Evolutionary conservation across 164 flowering plant genomes (phyloP), one percentile per base, ranked within the genome.

Genomic region (Amborella trichopoda): DNA sequence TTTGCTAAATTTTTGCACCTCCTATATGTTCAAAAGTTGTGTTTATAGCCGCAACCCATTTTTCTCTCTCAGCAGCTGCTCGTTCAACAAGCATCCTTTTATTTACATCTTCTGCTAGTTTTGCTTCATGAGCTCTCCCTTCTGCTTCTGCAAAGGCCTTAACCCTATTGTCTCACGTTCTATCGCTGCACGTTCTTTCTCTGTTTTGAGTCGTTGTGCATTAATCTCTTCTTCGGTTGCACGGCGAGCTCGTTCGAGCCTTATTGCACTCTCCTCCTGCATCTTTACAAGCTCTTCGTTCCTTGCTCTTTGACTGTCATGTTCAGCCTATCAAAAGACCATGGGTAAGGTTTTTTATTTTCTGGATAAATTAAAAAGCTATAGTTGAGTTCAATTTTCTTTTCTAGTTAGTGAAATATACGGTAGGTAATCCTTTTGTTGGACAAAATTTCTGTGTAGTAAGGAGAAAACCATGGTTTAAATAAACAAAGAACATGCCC

Each of bases 301-400:
- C 58, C 96, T 78, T 26, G 70, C 61, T 56, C 93, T 75, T 5
- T 81, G 93, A 32, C 44, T 56, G 50, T 87, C 96, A 80, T 84
- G 74, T 36, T 87, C 98, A 38, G 78, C 77, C 98, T 91, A 71
- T n/a, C n/a, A n/a, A n/a, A n/a, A n/a, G n/a, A n/a, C n/a, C n/a
- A n/a, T n/a, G n/a, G n/a, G n/a, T n/a, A n/a, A n/a, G n/a, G n/a
- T n/a, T n/a, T n/a, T n/a, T n/a, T n/a, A n/a, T n/a, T n/a, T n/a
- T n/a, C n/a, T n/a, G n/a, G n/a, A n/a, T n/a, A n/a, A n/a, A n/a
- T n/a, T n/a, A n/a, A n/a, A n/a, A n/a, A n/a, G n/a, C n/a, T n/a
- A n/a, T n/a, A n/a, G n/a, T n/a, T n/a, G n/a, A n/a, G n/a, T 21
- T 46, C n/a, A n/a, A n/a, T n/a, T n/a, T n/a, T n/a, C n/a, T n/a